Conservation (phyloP, 192 early-diverging fungal species). For the Coemansia sp. region DNA sequence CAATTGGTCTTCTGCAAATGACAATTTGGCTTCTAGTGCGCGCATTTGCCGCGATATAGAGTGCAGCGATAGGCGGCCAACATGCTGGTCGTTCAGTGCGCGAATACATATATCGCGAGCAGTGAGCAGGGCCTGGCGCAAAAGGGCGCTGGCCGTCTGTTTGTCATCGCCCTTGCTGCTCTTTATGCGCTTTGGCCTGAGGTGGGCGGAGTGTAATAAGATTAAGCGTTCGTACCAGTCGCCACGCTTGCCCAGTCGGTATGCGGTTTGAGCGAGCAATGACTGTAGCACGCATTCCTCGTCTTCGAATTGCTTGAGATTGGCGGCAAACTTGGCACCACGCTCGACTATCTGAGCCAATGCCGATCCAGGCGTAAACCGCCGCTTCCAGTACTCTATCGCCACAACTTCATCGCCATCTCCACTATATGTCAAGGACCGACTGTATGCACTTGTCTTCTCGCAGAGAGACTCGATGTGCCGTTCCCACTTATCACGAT, state of each 20-base stretch:
- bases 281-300: constrained; percentile 62
- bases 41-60: constrained; percentile 44
- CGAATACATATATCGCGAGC: constrained; percentile 58
- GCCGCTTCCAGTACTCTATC: constrained; percentile 48
- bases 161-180: constrained; percentile 23
- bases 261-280: constrained; percentile 62
- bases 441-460: not conserved
- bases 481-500: constrained; percentile 25
- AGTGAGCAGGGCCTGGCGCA: not conserved
- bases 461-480: constrained; percentile 17
- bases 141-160: constrained; percentile 11
- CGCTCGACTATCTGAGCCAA: constrained; percentile 64
- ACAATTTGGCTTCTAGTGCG: constrained; percentile 39
- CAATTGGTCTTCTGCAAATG: constrained; percentile 7
- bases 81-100: constrained; percentile 61
- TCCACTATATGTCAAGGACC: not conserved
- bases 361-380: constrained; percentile 60
- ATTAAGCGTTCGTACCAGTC: constrained; percentile 70
- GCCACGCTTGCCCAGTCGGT: constrained; percentile 61
- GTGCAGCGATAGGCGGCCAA: constrained; percentile 55
- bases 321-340: constrained; percentile 58
- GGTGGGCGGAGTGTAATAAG: constrained; percentile 61
- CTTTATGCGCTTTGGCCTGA: constrained; percentile 39
- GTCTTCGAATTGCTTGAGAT: constrained; percentile 58
- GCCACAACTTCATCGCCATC: constrained; percentile 11